These are phyloP conservation scores for Apostasia shenzhenica DNA, from an alignment of 106 monocot genomes.

Conservation along the genomic window DNA sequence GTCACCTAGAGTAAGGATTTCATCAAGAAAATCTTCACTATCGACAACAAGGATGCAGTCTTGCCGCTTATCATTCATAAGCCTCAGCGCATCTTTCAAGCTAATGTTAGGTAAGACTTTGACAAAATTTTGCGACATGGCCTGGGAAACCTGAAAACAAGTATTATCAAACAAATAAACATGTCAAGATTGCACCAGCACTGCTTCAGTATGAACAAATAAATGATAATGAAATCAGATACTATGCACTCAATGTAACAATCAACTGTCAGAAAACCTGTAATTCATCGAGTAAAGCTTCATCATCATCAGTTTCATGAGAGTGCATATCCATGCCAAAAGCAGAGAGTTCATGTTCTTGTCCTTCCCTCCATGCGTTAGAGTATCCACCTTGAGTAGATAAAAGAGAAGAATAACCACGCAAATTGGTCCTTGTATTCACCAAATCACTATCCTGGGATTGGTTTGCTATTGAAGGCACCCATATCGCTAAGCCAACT, in stretches of 20 bases:
- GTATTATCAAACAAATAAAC: background rate
- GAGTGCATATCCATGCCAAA: constrained; percentile 26
- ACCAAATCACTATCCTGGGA: constrained; percentile 29
- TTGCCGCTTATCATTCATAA: constrained; percentile 80
- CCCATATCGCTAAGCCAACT: constrained; percentile 90
- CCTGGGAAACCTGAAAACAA: constrained; percentile 73
- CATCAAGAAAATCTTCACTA: constrained; percentile 80
- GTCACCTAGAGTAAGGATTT: constrained; percentile 83
- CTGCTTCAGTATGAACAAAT: background rate
- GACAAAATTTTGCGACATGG: constrained; percentile 69
- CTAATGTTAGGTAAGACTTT: constrained; percentile 41
- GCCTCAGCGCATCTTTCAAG: constrained; percentile 50
- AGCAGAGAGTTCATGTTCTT: constrained; percentile 57
- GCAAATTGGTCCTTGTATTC: constrained; percentile 17
- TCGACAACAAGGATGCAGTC: constrained; percentile 83
- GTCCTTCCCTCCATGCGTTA: constrained; percentile 35
- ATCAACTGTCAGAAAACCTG: constrained; percentile 40
- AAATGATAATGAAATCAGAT: background rate
- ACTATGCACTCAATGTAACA: constrained; percentile 1
- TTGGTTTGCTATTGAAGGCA: constrained; percentile 67
- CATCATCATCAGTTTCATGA: constrained; percentile 36
- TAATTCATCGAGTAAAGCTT: constrained; percentile 76
- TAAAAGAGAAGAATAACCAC: constrained; percentile 51
- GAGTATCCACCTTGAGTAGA: constrained; percentile 45
- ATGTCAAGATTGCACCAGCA: background rate